These are phyloP conservation scores for Tricladium varicosporioides DNA, from an alignment of 2,329 filamentous ascomycete genomes.

Conservation along the genomic window DNA sequence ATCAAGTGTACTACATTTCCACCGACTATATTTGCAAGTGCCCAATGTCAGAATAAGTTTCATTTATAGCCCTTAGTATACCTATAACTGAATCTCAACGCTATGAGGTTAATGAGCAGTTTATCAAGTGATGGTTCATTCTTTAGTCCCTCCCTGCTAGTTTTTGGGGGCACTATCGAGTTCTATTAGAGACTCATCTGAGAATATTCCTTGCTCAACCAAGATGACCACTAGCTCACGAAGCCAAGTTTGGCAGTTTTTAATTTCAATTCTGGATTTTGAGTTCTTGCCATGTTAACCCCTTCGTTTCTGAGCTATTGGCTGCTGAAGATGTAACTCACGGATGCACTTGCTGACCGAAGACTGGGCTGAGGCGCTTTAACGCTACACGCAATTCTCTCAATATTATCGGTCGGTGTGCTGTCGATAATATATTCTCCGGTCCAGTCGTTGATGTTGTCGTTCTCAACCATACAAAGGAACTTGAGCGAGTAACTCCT, in stretches of 20 bases:
- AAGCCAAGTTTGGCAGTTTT: constrained; percentile 30
- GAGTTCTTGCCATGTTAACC: constrained; percentile 14
- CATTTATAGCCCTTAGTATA: too few species aligned
- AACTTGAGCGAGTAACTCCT: constrained; percentile 2
- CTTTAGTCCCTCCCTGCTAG: neutral
- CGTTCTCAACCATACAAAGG: constrained; percentile 4
- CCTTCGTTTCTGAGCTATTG: neutral
- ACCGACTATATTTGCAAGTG: too few species aligned
- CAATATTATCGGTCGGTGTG: constrained; percentile 16
- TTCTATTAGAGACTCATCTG: constrained; percentile 2
- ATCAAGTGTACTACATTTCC: too few species aligned
- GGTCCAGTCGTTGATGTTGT: neutral
- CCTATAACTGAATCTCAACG: too few species aligned
- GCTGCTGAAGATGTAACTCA: neutral
- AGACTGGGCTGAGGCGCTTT: constrained; percentile 25
- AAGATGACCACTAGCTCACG: constrained; percentile 20
- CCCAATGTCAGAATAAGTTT: too few species aligned
- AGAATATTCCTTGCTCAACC: constrained; percentile 15
- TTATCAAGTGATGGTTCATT: neutral
- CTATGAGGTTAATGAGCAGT: neutral
- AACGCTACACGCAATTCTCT: constrained; percentile 23
- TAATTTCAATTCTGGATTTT: constrained; percentile 20
- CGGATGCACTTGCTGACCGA: constrained; percentile 8
- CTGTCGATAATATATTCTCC: neutral
- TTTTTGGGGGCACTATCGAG: constrained; percentile 9